Evolutionary conservation across 768 basidiomycete genomes (phyloP).

Genomic region (Dentipellis sp.): DNA sequence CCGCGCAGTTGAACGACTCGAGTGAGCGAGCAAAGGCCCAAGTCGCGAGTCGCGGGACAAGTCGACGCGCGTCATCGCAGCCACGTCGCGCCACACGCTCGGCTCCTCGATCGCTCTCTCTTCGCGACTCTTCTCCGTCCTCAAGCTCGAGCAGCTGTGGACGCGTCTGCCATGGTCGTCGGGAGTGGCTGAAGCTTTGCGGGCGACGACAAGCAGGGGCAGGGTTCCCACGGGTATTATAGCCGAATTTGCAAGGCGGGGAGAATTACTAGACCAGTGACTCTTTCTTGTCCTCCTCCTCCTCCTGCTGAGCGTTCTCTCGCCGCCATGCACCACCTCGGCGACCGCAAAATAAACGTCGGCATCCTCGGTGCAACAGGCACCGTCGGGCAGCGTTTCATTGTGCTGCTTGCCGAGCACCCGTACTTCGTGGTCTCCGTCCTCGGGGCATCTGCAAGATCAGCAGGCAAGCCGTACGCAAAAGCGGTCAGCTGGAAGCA

Average conservation of each 20-base stretch:
- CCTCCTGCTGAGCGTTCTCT: conserved; percentile 41
- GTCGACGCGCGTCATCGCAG: too few relatives aligned
- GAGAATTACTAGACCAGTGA: background rate
- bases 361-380: conserved; percentile 86
- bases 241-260: background rate
- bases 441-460: conserved; percentile 83
- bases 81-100: too few relatives aligned
- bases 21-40: too few relatives aligned
- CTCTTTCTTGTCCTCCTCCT: background rate
- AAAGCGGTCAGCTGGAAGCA: conserved; percentile 87
- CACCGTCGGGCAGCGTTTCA: conserved; percentile 94
- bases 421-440: conserved; percentile 86
- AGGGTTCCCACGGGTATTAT: background rate
- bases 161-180: conserved; percentile 21
- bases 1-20: too few relatives aligned
- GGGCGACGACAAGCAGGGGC: background rate
- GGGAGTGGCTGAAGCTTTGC: background rate
- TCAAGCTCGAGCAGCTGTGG: conserved; percentile 33
- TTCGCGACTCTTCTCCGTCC: too few relatives aligned
- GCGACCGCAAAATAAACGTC: conserved; percentile 29
- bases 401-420: conserved; percentile 77
- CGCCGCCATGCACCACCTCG: background rate
- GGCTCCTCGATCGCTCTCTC: too few relatives aligned
- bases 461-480: conserved; percentile 75
- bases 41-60: too few relatives aligned